Percentiles rank a stretch among this genome's conserved stretches.
Evolutionary conservation across 2,329 filamentous ascomycete species (phyloP).

Genomic region (Scleromitrula shiraiana): DNA sequence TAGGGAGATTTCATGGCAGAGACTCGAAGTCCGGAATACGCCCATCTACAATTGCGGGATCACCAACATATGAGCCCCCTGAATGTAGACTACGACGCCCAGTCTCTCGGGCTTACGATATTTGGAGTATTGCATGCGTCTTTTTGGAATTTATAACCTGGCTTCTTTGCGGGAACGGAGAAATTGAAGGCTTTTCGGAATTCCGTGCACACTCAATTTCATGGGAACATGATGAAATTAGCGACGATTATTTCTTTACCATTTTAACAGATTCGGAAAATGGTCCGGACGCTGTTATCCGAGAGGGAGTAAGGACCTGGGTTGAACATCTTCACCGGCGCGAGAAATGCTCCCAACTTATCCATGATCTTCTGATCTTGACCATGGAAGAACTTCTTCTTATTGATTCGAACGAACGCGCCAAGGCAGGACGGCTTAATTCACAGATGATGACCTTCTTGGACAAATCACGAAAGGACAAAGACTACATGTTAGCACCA

Average conservation of each 20-base stretch:
- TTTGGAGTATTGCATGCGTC: conserved; percentile 32
- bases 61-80: conserved; percentile 34
- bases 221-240: neutral
- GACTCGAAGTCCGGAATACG: conserved; percentile 26
- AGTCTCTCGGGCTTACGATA: conserved; percentile 32
- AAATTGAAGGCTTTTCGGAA: conserved; percentile 15
- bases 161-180: conserved; percentile 23
- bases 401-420: conserved; percentile 7
- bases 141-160: conserved; percentile 33
- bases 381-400: conserved; percentile 13
- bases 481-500: conserved; percentile 14
- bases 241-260: conserved; percentile 21
- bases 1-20: conserved; percentile 28
- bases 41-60: conserved; percentile 10
- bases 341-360: conserved; percentile 13
- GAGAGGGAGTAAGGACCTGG: conserved; percentile 10
- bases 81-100: conserved; percentile 27
- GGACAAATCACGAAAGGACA: conserved; percentile 1
- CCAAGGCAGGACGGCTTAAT: conserved; percentile 1
- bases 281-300: conserved; percentile 5
- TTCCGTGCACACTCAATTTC: neutral
- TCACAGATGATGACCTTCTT: neutral
- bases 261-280: neutral
- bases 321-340: conserved; percentile 8
- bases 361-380: conserved; percentile 17